Evolutionary conservation across 202 grass and related monocot genomes (phyloP).

Genomic region (Schoenoplectus tabernaemontani): DNA sequence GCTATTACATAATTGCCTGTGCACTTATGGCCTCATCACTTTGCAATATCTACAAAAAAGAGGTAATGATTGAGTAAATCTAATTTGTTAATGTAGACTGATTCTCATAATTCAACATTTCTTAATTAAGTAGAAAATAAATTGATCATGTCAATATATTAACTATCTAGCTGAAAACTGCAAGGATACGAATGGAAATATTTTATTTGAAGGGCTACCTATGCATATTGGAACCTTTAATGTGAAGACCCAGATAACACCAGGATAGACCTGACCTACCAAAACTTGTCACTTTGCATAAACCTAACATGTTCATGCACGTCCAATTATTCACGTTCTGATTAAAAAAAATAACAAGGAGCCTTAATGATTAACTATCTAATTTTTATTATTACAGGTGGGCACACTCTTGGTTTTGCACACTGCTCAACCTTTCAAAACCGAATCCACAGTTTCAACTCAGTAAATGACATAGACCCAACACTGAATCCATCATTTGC

Average conservation of each 20-base stretch:
- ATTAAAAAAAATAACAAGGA: background rate
- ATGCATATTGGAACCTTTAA: background rate
- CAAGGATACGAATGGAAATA: background rate
- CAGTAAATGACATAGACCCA: slow-evolving; percentile 31
- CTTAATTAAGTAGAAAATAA: no score
- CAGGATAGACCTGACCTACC: slow-evolving; percentile 2
- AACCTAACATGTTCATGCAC: slow-evolving; percentile 14
- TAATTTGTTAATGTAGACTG: no score
- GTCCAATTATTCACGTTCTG: slow-evolving; percentile 1
- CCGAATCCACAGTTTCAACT: slow-evolving; percentile 41
- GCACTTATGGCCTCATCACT: no score
- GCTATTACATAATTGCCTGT: no score
- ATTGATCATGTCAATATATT: no score
- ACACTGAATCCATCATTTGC: slow-evolving; percentile 62
- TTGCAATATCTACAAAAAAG: no score
- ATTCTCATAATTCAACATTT: no score
- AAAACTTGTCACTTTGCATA: slow-evolving; percentile 5
- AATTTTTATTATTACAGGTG: slow-evolving; percentile 29
- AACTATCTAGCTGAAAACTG: background rate
- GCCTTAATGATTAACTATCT: background rate
- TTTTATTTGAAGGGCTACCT: background rate
- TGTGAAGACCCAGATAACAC: background rate
- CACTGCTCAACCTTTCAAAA: slow-evolving; percentile 88
- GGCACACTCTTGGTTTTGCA: slow-evolving; percentile 81
- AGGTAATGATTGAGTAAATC: no score